Evolutionary conservation across 805 yeast genomes (phyloP), one percentile per base, ranked within the genome.

Genomic region (Teunomyces pallodes): DNA sequence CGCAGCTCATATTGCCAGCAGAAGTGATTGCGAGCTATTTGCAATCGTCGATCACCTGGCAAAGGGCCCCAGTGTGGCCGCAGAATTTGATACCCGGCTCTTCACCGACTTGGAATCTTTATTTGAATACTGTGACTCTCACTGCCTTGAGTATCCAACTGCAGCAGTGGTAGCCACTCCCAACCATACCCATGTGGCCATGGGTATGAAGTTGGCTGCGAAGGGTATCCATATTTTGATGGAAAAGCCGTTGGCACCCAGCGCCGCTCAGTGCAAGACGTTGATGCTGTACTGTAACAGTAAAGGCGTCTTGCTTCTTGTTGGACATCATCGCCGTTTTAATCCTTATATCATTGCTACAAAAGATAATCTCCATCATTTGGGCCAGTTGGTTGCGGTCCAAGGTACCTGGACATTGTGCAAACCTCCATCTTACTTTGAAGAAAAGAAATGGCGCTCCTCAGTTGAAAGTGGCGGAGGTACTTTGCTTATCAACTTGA

Each of bases 111-210:
- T 70, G 36, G 58, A 59, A 9, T 64, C 65, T 20, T 49, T 69
- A 54, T 59, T 67, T 32, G 43, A 46, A 2, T 57, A 59, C 47
- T 62, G 68, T 41, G 58, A 66, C 9, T 33, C 38, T 10, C 41
- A 54, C 29, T 48, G 53, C 14, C 31, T 54, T 9, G 50, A 43
- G 24, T 52, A 59, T 26, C 73, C 75, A 1, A 65, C 66, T 43
- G 76, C 72, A 2, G 76, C 76, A 9, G 62, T 70, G 17, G 60
- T 70, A 9, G 67, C 70, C 43, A 70, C 76, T 5, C 76, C 76
- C 9, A 70, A 69, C 49, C 68, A 64, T 46, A 67, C 73, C n/a
- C 76, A 70, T 46, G 61, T 64, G 9, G 52, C 56, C 27, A 49
- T 70, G 28, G 62, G 67, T 4, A 53, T 64, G 2, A 61, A 62